Evolutionary conservation across 306 rosid species (phyloP), one percentile per base, ranked within the genome.

Genomic region (Malus asiatica): DNA sequence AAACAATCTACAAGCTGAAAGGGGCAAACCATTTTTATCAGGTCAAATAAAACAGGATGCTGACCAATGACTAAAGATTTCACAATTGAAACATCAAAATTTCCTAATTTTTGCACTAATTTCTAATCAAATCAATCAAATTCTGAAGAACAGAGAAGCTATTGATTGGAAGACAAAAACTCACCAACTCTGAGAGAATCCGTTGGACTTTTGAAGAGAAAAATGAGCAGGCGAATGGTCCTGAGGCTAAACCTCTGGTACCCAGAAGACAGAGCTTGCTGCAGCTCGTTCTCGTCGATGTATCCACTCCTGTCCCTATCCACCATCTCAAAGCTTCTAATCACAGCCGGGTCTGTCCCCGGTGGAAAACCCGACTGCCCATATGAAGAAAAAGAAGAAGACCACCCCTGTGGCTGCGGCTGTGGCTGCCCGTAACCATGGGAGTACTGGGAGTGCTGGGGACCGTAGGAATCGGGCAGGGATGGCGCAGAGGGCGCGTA

Each of bases 291-390:
- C 18, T 89, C 96, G 18, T 95, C 97, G 13, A 95, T 89, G 71
- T 82, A 90, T 7, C 98, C 97, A 70, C 98, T 95, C 61, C 90
- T 64, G 78, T 92, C 98, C 30, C 84, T 90, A 75, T 94, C 98
- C 30, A 88, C 96, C 89, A 81, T 82, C 77, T 94, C 88, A 79
- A 94, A 94, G 84, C 87, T 86, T n/a, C 85, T 73, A 92, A 92
- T 84, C 16, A 89, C 92, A 25, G 88, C 93, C 19, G 88, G 92
- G 80, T 76, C 66, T 4, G 97, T 94, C 60, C 90, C 98, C 0
- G 87, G 80, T 11, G 98, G 97, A 79, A 92, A 91, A 55, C 32
- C 58, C 4, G 84, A 71, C 16, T 85, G 79, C 70, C 72, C 88
- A 57, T 77, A 84, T 4, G 89, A 70, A 10, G 84, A 67, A 70